Percentiles rank a stretch among this genome's conserved stretches.
These are phyloP conservation scores for Naganishia sp. DNA, from an alignment of 1,284 basidiomycete genomes.

Conservation along the genomic window DNA sequence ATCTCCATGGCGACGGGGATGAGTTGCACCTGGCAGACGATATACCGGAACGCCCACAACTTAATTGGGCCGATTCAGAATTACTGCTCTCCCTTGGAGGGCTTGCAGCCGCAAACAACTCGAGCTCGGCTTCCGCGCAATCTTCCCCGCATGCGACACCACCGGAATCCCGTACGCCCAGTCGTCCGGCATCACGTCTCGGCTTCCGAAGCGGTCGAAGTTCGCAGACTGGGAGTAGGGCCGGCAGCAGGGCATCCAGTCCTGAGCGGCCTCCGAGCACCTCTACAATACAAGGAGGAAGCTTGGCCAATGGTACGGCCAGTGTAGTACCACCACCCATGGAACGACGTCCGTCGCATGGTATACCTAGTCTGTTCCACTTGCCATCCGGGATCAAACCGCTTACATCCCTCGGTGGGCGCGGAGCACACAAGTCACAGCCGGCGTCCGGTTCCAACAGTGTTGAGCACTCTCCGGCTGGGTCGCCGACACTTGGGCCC, in stretches of 20 bases:
- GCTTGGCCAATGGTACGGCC: slow-evolving; percentile 23
- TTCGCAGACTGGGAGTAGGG: slow-evolving; percentile 53
- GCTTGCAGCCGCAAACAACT: slow-evolving; percentile 35
- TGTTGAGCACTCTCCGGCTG: slow-evolving; percentile 27
- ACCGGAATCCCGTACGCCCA: slow-evolving; percentile 44
- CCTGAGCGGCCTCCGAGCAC: slow-evolving; percentile 46
- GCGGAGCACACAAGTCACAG: slow-evolving; percentile 15
- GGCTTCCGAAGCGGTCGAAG: slow-evolving; percentile 47
- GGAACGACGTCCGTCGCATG: slow-evolving; percentile 35
- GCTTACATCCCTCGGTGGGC: slow-evolving; percentile 35
- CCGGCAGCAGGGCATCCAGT: slow-evolving; percentile 55
- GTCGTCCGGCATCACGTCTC: slow-evolving; percentile 46
- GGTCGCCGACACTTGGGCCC: slow-evolving; percentile 20
- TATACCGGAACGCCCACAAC: slow-evolving; percentile 55
- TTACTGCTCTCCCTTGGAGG: slow-evolving; percentile 67
- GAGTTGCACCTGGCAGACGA: slow-evolving; percentile 35
- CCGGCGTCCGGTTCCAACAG: slow-evolving; percentile 19
- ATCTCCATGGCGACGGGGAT: slow-evolving; percentile 11
- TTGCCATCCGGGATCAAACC: slow-evolving; percentile 40
- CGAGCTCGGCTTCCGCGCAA: slow-evolving; percentile 36
- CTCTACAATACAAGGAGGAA: slow-evolving; percentile 18
- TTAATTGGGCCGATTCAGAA: slow-evolving; percentile 77
- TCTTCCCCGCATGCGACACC: slow-evolving; percentile 48
- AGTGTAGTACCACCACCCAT: slow-evolving; percentile 18
- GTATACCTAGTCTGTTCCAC: slow-evolving; percentile 39